Evolutionary conservation across 345 rosid genomes (phyloP).

Genomic region (Camelina sativa): DNA sequence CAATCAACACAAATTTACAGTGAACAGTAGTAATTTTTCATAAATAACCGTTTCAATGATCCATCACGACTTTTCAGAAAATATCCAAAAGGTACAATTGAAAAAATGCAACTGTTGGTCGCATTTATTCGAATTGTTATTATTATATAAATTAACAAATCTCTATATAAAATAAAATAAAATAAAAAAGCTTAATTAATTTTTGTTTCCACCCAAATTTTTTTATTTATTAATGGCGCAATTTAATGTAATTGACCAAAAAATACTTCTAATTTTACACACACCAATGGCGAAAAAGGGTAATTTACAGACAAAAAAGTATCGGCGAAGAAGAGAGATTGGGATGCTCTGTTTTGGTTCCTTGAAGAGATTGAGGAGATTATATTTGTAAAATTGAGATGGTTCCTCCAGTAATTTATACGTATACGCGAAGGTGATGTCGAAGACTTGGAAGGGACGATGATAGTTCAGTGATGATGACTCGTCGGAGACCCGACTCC

Average conservation of each 20-base stretch:
- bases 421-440: constrained; percentile 29
- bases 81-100: too few relatives aligned
- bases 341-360: constrained; percentile 15
- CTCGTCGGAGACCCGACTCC: constrained; percentile 22
- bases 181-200: background rate
- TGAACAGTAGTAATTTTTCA: too few relatives aligned
- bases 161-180: background rate
- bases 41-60: too few relatives aligned
- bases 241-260: background rate
- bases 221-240: background rate
- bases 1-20: too few relatives aligned
- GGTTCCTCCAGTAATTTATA: constrained; percentile 30
- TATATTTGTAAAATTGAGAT: constrained; percentile 4
- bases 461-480: constrained; percentile 9
- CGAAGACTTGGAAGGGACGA: constrained; percentile 6
- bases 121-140: too few relatives aligned
- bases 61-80: too few relatives aligned
- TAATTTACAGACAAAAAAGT: background rate
- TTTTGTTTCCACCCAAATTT: too few relatives aligned
- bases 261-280: background rate
- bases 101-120: too few relatives aligned
- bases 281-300: background rate
- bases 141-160: too few relatives aligned
- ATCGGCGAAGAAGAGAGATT: constrained; percentile 23
- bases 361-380: background rate